phyloP scores from a whole-genome alignment of 495 filamentous ascomycete genomes.

The Penicillium diatomitis region DNA sequence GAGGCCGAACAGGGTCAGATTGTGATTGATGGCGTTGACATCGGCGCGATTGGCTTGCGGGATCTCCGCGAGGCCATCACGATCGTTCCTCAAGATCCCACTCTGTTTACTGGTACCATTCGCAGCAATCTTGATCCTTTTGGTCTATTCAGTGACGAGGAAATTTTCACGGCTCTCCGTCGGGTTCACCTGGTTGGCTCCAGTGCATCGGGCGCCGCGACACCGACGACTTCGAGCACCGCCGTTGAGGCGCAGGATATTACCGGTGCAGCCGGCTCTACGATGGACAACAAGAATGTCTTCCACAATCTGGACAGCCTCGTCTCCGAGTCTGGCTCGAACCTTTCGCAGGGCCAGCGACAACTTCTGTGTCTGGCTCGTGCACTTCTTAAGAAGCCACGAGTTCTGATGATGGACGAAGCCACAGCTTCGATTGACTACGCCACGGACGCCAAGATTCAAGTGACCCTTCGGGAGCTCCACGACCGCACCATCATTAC shows the following conservation, averaged over 20 bases:
- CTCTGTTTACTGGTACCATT: slow-evolving; percentile 92
- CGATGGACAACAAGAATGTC: slow-evolving; percentile 76
- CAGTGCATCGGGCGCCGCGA: slow-evolving; percentile 38
- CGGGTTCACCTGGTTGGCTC: slow-evolving; percentile 83
- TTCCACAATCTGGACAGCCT: slow-evolving; percentile 81
- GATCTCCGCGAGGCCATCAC: slow-evolving; percentile 92
- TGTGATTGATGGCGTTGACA: slow-evolving; percentile 81
- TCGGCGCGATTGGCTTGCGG: slow-evolving; percentile 77
- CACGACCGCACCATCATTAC: slow-evolving; percentile 86
- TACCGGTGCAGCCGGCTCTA: slow-evolving; percentile 20
- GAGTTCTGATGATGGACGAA: slow-evolving; percentile 97
- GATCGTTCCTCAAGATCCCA: slow-evolving; percentile 97
- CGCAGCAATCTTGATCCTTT: slow-evolving; percentile 95
- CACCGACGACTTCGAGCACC: slow-evolving; percentile 32
- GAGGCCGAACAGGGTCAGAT: slow-evolving; percentile 90
- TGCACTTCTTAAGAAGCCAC: slow-evolving; percentile 83
- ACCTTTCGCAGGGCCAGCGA: slow-evolving; percentile 92
- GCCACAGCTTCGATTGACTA: slow-evolving; percentile 98
- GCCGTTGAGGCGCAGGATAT: slow-evolving; percentile 34
- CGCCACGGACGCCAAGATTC: slow-evolving; percentile 89
- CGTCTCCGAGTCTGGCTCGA: slow-evolving; percentile 86
- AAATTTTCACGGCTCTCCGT: slow-evolving; percentile 79
- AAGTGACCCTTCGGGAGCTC: slow-evolving; percentile 85
- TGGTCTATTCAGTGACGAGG: slow-evolving; percentile 77
- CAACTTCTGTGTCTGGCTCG: slow-evolving; percentile 94